A percentile compares a stretch with the other conserved stretches of the same genome.
These are phyloP conservation scores for Chaetomiaceae sp. DNA, from an alignment of 2,329 filamentous ascomycete genomes.

Conservation along the genomic window DNA sequence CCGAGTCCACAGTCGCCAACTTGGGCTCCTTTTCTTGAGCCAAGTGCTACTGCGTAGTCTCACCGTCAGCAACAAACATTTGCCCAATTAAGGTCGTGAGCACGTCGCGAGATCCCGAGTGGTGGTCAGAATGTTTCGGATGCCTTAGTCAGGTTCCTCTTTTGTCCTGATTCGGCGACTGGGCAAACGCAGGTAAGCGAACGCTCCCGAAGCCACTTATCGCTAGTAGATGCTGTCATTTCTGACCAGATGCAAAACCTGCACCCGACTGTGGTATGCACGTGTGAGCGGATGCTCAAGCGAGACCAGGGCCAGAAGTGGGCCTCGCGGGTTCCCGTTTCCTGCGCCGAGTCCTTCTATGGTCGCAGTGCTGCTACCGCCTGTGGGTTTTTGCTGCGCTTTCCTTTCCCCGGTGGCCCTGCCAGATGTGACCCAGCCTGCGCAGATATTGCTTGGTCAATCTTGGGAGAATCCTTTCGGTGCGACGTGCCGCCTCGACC, in stretches of 20 bases:
- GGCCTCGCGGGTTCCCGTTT: neutral
- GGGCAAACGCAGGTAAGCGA: conserved; percentile 2
- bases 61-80: neutral
- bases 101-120: neutral
- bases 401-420: neutral
- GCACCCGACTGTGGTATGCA: neutral
- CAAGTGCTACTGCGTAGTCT: conserved; percentile 2
- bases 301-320: neutral
- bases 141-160: conserved; percentile 1
- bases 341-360: neutral
- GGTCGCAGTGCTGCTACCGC: conserved; percentile 4
- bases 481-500: neutral
- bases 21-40: neutral
- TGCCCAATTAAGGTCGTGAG: conserved; percentile 3
- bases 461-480: conserved; percentile 15
- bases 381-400: neutral
- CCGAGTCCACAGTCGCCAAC: neutral
- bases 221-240: conserved; percentile 1
- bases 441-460: conserved; percentile 5
- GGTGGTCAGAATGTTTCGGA: conserved; percentile 15
- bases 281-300: conserved; percentile 1
- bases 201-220: conserved; percentile 3
- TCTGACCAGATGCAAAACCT: conserved; percentile 3
- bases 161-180: neutral
- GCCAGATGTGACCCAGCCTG: neutral